These are phyloP conservation scores for Paratinospora sagittata DNA, from an alignment of 164 flowering plant genomes.

Conservation along the genomic window DNA sequence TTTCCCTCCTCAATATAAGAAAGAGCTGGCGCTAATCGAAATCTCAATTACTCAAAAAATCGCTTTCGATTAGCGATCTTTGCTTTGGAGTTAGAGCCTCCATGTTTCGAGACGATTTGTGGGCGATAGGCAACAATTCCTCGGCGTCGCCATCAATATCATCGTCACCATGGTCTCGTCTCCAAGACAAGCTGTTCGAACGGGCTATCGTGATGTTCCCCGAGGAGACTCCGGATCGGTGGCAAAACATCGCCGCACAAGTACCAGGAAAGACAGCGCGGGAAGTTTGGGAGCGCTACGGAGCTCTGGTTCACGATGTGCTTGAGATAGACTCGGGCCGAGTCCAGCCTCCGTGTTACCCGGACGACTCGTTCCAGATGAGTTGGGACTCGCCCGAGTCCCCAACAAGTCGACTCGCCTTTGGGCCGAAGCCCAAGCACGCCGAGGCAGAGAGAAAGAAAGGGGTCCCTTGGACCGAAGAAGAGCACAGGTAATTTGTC, in stretches of 20 bases:
- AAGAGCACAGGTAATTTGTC: constrained; percentile 55
- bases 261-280: constrained; percentile 41
- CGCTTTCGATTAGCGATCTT: background rate
- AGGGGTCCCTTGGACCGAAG: constrained; percentile 77
- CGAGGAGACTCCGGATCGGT: constrained; percentile 37
- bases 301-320: constrained; percentile 41
- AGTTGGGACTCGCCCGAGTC: background rate
- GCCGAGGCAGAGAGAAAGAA: constrained; percentile 50
- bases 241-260: constrained; percentile 40
- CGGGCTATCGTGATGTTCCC: constrained; percentile 39
- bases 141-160: background rate
- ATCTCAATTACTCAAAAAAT: background rate
- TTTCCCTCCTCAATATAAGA: background rate
- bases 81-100: background rate
- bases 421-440: constrained; percentile 5
- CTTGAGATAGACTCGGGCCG: constrained; percentile 54
- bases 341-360: constrained; percentile 44
- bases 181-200: constrained; percentile 62
- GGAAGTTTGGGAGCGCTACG: constrained; percentile 50
- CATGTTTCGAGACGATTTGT: constrained; percentile 15
- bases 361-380: constrained; percentile 22
- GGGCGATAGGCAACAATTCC: background rate
- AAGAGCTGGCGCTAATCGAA: background rate
- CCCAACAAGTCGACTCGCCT: constrained; percentile 31
- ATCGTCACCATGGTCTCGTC: constrained; percentile 37